These are phyloP conservation scores for Fusarium euwallaceae DNA, from an alignment of 2,329 filamentous ascomycete genomes.

Conservation along the genomic window DNA sequence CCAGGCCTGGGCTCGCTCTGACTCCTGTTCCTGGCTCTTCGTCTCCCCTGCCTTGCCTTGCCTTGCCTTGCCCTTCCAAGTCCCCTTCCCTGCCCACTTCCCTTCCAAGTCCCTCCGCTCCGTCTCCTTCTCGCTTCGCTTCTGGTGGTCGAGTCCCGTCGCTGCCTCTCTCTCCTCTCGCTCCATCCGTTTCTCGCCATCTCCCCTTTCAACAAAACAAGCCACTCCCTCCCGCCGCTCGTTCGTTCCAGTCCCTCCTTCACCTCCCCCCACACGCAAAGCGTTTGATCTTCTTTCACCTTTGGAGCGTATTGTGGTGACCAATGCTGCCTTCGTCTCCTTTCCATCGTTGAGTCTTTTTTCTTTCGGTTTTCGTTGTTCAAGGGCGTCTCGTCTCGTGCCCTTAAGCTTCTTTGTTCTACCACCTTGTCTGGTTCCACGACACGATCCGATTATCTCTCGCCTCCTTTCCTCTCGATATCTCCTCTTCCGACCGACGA, in stretches of 20 bases:
- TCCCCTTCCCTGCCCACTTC: constrained; percentile 37
- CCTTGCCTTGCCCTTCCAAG: constrained; percentile 1
- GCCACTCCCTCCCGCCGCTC: constrained; percentile 53
- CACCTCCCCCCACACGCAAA: constrained; percentile 48
- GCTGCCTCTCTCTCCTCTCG: constrained; percentile 33
- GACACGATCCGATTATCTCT: constrained; percentile 20
- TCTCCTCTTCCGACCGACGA: constrained; percentile 24
- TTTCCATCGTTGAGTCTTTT: constrained; percentile 35
- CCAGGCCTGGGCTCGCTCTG: constrained; percentile 27
- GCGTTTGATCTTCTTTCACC: constrained; percentile 41
- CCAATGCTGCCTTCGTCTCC: constrained; percentile 37
- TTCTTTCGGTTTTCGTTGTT: constrained; percentile 24
- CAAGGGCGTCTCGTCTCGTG: constrained; percentile 30
- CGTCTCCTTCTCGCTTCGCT: constrained; percentile 43
- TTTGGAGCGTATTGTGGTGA: constrained; percentile 39
- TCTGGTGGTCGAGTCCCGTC: constrained; percentile 37
- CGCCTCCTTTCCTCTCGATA: background rate
- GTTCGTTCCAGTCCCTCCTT: constrained; percentile 59
- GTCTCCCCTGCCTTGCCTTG: constrained; percentile 24
- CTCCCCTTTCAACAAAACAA: constrained; percentile 58
- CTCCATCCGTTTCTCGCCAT: constrained; percentile 41
- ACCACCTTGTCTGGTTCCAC: constrained; percentile 28
- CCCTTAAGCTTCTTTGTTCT: constrained; percentile 33
- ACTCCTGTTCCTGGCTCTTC: constrained; percentile 30
- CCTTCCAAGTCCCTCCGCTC: constrained; percentile 26